Percentiles rank a stretch among this genome's conserved stretches.
Evolutionary conservation across 192 early-diverging fungal species (phyloP).

Genomic region (Hyaloraphidium curvatum): DNA sequence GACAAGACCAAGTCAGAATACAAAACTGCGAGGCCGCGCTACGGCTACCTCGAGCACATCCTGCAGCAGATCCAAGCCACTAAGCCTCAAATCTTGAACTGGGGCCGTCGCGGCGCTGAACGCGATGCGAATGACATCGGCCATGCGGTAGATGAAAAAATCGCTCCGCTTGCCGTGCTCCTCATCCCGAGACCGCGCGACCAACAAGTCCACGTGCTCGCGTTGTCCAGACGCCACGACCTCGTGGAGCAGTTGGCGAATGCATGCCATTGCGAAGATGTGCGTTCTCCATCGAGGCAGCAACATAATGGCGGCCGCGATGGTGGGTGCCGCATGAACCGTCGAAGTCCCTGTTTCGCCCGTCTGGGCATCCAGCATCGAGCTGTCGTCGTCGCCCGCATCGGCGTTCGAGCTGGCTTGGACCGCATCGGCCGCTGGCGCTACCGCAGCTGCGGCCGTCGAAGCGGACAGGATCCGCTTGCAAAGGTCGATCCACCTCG

Average conservation of each 20-base stretch:
- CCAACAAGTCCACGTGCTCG: slow-evolving; percentile 48
- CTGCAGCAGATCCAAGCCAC: slow-evolving; percentile 61
- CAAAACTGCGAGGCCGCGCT: neutral
- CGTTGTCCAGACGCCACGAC: slow-evolving; percentile 28
- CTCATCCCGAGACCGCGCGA: too few species aligned
- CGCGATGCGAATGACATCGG: slow-evolving; percentile 75
- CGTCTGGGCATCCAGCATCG: slow-evolving; percentile 7
- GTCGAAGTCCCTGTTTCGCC: too few species aligned
- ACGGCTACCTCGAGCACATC: slow-evolving; percentile 39
- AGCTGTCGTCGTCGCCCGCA: slow-evolving; percentile 13
- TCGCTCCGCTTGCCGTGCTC: slow-evolving; percentile 34
- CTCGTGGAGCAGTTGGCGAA: slow-evolving; percentile 41
- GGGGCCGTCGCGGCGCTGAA: slow-evolving; percentile 69
- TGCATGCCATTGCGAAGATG: slow-evolving; percentile 53
- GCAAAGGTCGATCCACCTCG: slow-evolving; percentile 64
- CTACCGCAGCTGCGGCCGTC: slow-evolving; percentile 18
- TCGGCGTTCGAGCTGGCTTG: neutral
- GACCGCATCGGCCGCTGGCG: slow-evolving; percentile 7
- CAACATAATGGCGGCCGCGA: slow-evolving; percentile 10
- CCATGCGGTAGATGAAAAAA: slow-evolving; percentile 52
- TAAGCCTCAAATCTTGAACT: slow-evolving; percentile 48
- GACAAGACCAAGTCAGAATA: neutral
- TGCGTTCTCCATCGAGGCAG: slow-evolving; percentile 58
- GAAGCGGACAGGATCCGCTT: slow-evolving; percentile 56
- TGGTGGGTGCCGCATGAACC: slow-evolving; percentile 14